Base-by-base conservation (phyloP, 305 asterid species). In the Fraxinus latifolia region DNA sequence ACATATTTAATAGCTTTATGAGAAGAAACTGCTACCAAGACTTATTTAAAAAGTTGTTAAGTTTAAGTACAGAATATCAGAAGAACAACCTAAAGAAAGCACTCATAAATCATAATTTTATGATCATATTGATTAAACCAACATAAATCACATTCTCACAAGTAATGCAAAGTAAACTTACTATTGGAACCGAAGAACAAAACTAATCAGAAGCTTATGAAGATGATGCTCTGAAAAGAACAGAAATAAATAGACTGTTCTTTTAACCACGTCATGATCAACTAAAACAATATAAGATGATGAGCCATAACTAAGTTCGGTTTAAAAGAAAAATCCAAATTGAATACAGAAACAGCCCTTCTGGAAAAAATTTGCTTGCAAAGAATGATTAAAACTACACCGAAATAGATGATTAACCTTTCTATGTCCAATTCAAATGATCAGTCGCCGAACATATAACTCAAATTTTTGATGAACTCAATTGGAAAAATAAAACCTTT, bases 401-500 rank as follows among this genome's bases (percentile, higher is more conserved):
- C 7, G 29, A 58, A 17, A 12, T 12, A 50, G 14, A 14, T 50
- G 14, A 14, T 50, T 12, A 17, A 15, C 60, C 60, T 3, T 5
- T 39, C 15, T 39, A 39, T 39, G 11, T 39, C 55, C 21, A 53
- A 53, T 53, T 53, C 21, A 15, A 53, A 53, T 53, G 65, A 53
- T 17, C 21, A 53, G 5, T 53, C 65, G n/a, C 8, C 21, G 5
- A 53, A 53, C 7, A 53, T 53, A 53, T 17, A 53, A 15, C 17
- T 11, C 21, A 39, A 39, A 39, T 39, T 39, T 36, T 44, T 32
- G 34, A 32, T 32, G 34, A 32, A 32, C 34, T n/a, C 65, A 44
- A 44, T 44, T 14, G 1, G 55, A 44, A 53, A 53, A 53, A 53
- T 53, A 15, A 53, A 15, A 84, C 87, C 84, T 84, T 53, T 3